Conservation (phyloP, 2,329 filamentous ascomycete species). For the Paraphaeosphaeria sporulosa region DNA sequence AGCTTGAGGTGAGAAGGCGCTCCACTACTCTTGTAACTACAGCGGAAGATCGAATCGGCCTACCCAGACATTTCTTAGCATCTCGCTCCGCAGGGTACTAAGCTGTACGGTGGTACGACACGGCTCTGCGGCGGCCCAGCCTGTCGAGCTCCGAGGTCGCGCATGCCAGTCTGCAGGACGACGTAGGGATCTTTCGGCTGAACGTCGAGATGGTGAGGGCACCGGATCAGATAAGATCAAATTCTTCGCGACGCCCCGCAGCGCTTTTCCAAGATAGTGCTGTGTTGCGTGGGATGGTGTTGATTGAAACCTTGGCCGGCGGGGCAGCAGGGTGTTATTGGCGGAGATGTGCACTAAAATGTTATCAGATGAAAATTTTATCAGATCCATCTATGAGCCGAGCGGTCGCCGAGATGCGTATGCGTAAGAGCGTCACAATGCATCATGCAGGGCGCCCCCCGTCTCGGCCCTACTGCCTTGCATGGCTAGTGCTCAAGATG, state of each 20-base stretch:
- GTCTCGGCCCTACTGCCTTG: slow-evolving; percentile 29
- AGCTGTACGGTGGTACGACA: slow-evolving; percentile 40
- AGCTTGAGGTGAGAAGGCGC: neutral
- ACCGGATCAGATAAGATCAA: slow-evolving; percentile 45
- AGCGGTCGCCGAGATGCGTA: neutral
- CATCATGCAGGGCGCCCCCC: slow-evolving; percentile 25
- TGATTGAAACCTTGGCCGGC: slow-evolving; percentile 21
- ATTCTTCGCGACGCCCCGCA: slow-evolving; percentile 37
- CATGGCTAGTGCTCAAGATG: slow-evolving; percentile 28
- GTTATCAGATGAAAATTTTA: slow-evolving; percentile 5
- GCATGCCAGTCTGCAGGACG: slow-evolving; percentile 24
- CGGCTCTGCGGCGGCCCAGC: slow-evolving; percentile 27
- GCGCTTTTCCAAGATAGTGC: slow-evolving; percentile 27
- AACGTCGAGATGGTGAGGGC: slow-evolving; percentile 18
- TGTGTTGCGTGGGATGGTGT: slow-evolving; percentile 29
- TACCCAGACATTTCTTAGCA: slow-evolving; percentile 5
- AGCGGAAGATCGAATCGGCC: slow-evolving; percentile 18
- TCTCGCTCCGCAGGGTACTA: slow-evolving; percentile 27
- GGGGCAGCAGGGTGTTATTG: slow-evolving; percentile 17
- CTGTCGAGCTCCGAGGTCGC: slow-evolving; percentile 27
- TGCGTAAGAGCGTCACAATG: slow-evolving; percentile 14
- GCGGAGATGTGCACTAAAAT: slow-evolving; percentile 14
- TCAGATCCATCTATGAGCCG: neutral
- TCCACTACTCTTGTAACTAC: neutral
- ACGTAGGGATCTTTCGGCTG: slow-evolving; percentile 31